Base-by-base conservation (phyloP, 192 early-diverging fungal genomes). In the Coemansia sp. region DNA sequence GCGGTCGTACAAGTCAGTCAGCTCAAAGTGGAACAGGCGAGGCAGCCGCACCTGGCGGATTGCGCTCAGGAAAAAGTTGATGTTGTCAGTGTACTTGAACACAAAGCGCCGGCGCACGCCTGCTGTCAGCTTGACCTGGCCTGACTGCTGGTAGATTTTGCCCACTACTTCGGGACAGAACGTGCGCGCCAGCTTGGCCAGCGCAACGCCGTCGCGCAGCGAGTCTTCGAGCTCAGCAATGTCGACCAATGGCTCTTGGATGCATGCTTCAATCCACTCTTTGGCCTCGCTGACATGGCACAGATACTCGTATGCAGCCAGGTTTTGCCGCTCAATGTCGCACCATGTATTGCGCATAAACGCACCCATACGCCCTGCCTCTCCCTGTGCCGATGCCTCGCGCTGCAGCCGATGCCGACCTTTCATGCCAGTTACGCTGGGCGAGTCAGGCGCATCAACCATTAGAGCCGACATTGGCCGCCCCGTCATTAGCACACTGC, bases 251-350 rank as follows among this genome's bases (percentile, higher is more conserved):
- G 88, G 83, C 64, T 96, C 89, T 23, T 83, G 76, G 47, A 97
- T 88, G 67, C 93, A 96, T 11, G 89, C 88, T 68, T 98, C 97
- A 34, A 97, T 95, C 97, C 97, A 99, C 90, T 98, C 94, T 84
- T 96, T 98, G 11, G 98, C 98, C 81, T 99, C 98, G 52, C 94
- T 90, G 56, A 99, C 92, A 64, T 98, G 98, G 64, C 98, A 98
- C 5, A 98, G 85, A 64, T 99, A 99, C 81, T 99, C 98, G 76
- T 98, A 98, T n/a, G 96, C 96, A 31, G 93, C 92, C 38, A 98
- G 66, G 49, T 94, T 88, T 47, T 85, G 85, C 53, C 98, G 81
- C 74, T 93, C 89, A 26, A 87, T 66, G 70, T 99, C 97, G 84
- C 94, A 92, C 95, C 93, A 96, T 38, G 70, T 74, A 61, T 71